phyloP scores from a whole-genome alignment of 306 rosid species.

The Prunus mongolica region DNA sequence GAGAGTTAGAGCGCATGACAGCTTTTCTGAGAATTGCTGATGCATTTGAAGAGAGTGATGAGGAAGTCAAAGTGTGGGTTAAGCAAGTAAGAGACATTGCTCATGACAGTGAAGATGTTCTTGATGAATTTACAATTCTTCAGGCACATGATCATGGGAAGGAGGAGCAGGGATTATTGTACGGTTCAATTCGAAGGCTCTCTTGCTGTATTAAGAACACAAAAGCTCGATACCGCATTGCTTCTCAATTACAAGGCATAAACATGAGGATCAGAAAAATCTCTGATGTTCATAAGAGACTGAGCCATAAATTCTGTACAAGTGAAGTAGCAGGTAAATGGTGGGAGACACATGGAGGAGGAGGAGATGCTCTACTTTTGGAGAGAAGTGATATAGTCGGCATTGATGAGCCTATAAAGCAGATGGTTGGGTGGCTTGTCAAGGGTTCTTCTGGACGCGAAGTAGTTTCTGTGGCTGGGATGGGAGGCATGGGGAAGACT shows the following conservation, averaged over 20 bases:
- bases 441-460: slow-evolving; percentile 20
- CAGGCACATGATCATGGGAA: slow-evolving; percentile 1
- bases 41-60: slow-evolving; percentile 28
- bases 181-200: neutral
- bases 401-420: slow-evolving; percentile 31
- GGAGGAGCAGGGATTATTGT: too few relatives aligned
- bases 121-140: slow-evolving; percentile 30
- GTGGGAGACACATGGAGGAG: slow-evolving; percentile 27
- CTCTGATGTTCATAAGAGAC: slow-evolving; percentile 6
- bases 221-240: slow-evolving; percentile 13
- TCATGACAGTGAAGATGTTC: slow-evolving; percentile 32
- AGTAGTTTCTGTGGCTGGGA: slow-evolving; percentile 47
- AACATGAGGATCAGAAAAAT: slow-evolving; percentile 13
- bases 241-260: slow-evolving; percentile 17
- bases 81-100: slow-evolving; percentile 33
- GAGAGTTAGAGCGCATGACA: slow-evolving; percentile 22
- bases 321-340: slow-evolving; percentile 23
- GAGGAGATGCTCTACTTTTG: slow-evolving; percentile 50
- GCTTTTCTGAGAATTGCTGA: slow-evolving; percentile 32
- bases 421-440: slow-evolving; percentile 33
- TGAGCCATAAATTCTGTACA: slow-evolving; percentile 7
- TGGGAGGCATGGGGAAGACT: slow-evolving; percentile 63
- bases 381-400: slow-evolving; percentile 48
- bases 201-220: slow-evolving; percentile 19
- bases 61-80: slow-evolving; percentile 30